phyloP scores from a whole-genome alignment of 305 asterid species.

The Fraxinus latifolia region DNA sequence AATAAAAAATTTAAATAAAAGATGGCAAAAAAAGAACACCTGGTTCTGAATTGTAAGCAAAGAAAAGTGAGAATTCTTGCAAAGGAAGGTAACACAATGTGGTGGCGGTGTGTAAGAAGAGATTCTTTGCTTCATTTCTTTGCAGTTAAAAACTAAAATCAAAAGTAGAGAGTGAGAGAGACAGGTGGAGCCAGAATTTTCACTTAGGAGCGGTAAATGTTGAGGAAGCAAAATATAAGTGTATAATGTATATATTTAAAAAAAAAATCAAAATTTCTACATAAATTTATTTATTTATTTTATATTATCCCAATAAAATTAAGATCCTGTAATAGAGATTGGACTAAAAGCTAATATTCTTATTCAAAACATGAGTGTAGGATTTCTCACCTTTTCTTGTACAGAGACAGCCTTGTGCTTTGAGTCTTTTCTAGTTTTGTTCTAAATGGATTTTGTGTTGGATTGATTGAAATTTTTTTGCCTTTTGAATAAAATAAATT shows the following conservation, averaged over 20 bases:
- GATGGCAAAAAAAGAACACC: conserved; percentile 27
- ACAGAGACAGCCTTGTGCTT: conserved; percentile 49
- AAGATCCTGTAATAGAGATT: conserved; percentile 32
- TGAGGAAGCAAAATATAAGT: not conserved
- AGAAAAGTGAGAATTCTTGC: conserved; percentile 63
- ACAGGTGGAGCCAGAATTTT: not conserved
- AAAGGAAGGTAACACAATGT: conserved; percentile 52
- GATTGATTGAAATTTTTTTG: conserved; percentile 37
- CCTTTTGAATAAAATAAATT: not conserved
- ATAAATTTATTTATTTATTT: not conserved
- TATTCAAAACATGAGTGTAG: conserved; percentile 48
- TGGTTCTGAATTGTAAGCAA: conserved; percentile 73
- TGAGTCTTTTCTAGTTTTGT: conserved; percentile 38
- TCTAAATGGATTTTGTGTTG: conserved; percentile 45
- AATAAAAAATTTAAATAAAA: conserved; percentile 21
- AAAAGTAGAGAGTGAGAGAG: conserved; percentile 18
- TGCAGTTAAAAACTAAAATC: conserved; percentile 26
- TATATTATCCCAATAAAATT: conserved; percentile 40
- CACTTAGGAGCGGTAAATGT: not conserved
- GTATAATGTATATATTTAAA: not conserved
- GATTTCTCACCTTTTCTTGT: conserved; percentile 49
- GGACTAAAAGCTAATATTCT: conserved; percentile 34
- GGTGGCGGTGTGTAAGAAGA: conserved; percentile 41
- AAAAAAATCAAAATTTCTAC: not conserved
- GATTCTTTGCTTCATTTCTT: conserved; percentile 83